Evolutionary conservation across 345 rosid genomes (phyloP), one percentile per base, ranked within the genome.

Genomic region (Alliaria petiolata): DNA sequence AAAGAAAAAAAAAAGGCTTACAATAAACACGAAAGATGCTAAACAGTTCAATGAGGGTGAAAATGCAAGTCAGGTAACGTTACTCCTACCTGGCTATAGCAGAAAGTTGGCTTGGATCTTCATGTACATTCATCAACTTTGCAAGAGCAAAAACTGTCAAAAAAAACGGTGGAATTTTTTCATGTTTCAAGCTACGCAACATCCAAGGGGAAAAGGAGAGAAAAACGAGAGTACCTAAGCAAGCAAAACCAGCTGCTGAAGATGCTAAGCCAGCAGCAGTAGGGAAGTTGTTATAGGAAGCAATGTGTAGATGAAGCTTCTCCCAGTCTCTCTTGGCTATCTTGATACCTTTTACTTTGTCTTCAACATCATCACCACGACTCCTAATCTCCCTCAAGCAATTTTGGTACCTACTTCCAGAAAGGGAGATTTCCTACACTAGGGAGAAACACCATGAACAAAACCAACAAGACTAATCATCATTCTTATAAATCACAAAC

Each of bases 201-300:
- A n/a, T 42, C 46, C n/a, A n/a, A n/a, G n/a, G n/a, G n/a, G n/a
- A n/a, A n/a, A n/a, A n/a, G n/a, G n/a, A n/a, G n/a, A n/a, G 34
- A 22, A 25, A 22, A 33, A 6, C 2, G 2, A 6, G 0, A 56
- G 69, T 83, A 90, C 98, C 98, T 62, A 93, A 82, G 79, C 98
- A 93, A 62, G 98, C 97, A 72, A 93, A 83, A 55, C 97, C 98
- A 70, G 98, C 96, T 7, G 98, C 98, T 35, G 98, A 93, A 78
- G 98, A 93, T 79, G 97, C 98, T 82, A 93, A 80, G 49, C 98
- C 98, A 79, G 97, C 98, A 51, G 97, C 98, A 19, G 96, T 89
- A 34, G 98, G 98, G 71, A 93, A 93, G 71, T 90, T 90, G 79
- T 90, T 93, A 69, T 75, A 86, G 5, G 98, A 93, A 71, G 98